Evolutionary conservation across 768 basidiomycete genomes (phyloP), one percentile per base, ranked within the genome.

Genomic region (Panaeolus papilionaceus): DNA sequence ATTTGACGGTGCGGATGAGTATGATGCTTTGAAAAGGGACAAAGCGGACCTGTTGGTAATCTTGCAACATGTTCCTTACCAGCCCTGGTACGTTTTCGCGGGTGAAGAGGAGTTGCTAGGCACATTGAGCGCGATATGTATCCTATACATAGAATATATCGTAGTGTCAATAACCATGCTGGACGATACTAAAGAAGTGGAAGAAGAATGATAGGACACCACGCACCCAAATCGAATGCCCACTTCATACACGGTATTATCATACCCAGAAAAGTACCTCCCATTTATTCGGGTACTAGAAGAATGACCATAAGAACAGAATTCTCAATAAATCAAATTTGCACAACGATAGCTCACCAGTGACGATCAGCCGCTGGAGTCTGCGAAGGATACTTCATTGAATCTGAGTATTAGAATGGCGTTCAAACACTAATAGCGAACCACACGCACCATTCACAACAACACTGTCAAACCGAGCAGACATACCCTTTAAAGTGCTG

Each of bases 41-140:
- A 33, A 33, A 5, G 5, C 33, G 5, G 65, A 88, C 91, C 82
- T 92, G 85, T 68, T 83, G 77, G 70, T 89, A 95, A 74, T 94
- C 92, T 63, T 90, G 88, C 20, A 95, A 77, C 93, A 94, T 94
- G 68, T 91, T 92, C 63, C 81, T 84, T 2, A 95, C 82, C 88
- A 94, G 92, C 0, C 84, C 89, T 0, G 89, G 85, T 10, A 94
- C 79, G 18, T 91, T 81, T 71, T 95, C 92, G 0, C 5, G 92
- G 0, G 89, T 89, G 16, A 94, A 84, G 1, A 95, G 79, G 47
- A 94, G 89, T 51, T 89, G 85, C 88, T 91, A 92, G 0, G 89
- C 90, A 89, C 92, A 94, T 65, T 86, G 85, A 0, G 93, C 92
- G 12, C 93, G 88, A 75, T 85, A 95, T 0, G 89, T 94, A 71